Conservation (phyloP, 2,329 filamentous ascomycete genomes). For the Monilinia polystroma region DNA sequence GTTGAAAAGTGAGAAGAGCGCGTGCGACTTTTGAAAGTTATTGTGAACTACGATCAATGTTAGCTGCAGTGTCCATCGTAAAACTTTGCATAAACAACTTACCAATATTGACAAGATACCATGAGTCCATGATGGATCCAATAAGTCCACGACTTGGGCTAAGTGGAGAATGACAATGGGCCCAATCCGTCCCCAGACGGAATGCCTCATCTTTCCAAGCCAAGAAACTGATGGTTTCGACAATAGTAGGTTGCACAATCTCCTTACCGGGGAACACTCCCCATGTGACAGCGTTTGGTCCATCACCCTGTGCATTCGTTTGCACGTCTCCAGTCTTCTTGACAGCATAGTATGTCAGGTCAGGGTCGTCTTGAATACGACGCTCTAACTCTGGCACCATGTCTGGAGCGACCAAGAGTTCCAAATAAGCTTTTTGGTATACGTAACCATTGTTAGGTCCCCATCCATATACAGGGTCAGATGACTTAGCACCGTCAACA, state of each 20-base stretch:
- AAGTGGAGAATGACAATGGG: slow-evolving; percentile 76
- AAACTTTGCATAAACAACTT: slow-evolving; percentile 42
- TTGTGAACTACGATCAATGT: slow-evolving; percentile 71
- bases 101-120: slow-evolving; percentile 96
- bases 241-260: slow-evolving; percentile 99
- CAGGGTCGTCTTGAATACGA: slow-evolving; percentile 73
- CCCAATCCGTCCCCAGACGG: slow-evolving; percentile 89
- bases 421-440: slow-evolving; percentile 97
- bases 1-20: slow-evolving; percentile 84
- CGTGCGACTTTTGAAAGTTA: slow-evolving; percentile 83
- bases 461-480: slow-evolving; percentile 86
- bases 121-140: slow-evolving; percentile 79
- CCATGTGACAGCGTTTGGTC: slow-evolving; percentile 98
- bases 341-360: slow-evolving; percentile 92
- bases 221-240: slow-evolving; percentile 94
- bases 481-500: slow-evolving; percentile 86
- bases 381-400: slow-evolving; percentile 74
- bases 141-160: slow-evolving; percentile 79
- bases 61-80: slow-evolving; percentile 21
- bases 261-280: slow-evolving; percentile 98
- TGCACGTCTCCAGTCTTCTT: slow-evolving; percentile 78
- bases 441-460: slow-evolving; percentile 93
- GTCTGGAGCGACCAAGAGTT: slow-evolving; percentile 81
- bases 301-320: slow-evolving; percentile 81
- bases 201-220: slow-evolving; percentile 99